Conservation (phyloP, 2,329 filamentous ascomycete species). For the Cercospora nicotianae region DNA sequence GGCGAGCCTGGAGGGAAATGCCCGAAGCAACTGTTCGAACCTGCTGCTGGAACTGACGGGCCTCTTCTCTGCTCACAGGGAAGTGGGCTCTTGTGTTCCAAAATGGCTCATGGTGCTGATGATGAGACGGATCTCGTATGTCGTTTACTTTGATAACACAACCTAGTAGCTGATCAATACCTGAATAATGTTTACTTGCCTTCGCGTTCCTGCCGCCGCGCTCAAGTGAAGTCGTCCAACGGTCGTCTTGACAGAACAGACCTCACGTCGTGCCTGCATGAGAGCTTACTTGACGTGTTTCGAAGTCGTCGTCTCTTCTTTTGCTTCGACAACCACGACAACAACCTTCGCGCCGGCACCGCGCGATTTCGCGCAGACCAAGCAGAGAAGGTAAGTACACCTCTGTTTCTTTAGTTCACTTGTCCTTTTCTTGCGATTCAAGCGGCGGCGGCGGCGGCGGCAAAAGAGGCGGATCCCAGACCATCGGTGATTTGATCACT, state of each 20-base stretch:
- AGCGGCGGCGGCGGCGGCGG: background rate
- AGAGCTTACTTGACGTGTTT: background rate
- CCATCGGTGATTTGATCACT: slow-evolving; percentile 3
- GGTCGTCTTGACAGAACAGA: background rate
- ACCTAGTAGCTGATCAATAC: background rate
- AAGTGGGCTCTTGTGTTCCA: background rate
- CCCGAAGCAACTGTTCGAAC: too few species aligned
- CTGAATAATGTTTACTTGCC: background rate
- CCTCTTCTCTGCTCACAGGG: background rate
- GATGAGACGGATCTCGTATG: slow-evolving; percentile 1
- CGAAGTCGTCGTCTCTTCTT: background rate
- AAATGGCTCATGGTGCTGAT: too few species aligned
- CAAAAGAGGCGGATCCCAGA: background rate
- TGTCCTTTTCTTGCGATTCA: background rate
- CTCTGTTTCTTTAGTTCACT: background rate
- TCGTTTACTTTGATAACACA: background rate
- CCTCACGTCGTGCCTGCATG: background rate
- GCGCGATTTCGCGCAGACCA: background rate
- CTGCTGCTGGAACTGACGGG: background rate
- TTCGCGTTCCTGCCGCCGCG: background rate
- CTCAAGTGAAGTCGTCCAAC: background rate
- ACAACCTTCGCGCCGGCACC: slow-evolving; percentile 1
- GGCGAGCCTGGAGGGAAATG: too few species aligned
- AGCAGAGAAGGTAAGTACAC: background rate
- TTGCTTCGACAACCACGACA: background rate